Evolutionary conservation across 306 rosid species (phyloP), one percentile per base, ranked within the genome.

Genomic region (Herpetospermum pedunculosum): DNA sequence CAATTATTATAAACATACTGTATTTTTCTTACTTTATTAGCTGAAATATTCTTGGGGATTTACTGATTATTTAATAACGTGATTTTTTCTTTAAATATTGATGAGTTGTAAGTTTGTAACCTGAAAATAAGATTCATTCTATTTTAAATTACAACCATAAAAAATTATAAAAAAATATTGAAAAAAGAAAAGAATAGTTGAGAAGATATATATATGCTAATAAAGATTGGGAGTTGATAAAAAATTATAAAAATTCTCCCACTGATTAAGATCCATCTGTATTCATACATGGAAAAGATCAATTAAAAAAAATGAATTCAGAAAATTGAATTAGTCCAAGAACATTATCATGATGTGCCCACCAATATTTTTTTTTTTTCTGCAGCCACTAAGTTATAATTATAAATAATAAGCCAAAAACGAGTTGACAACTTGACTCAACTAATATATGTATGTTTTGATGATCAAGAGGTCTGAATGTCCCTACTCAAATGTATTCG

Each of bases 261-360:
- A 67, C 53, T 6, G 13, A 67, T 67, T 40, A 14, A 41, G 21
- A 67, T 13, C 46, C 49, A 64, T 38, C 49, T 64, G 32, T 21
- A 38, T 64, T 37, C 32, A 35, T 28, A 5, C 35, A 25, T 21
- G 34, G 18, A 21, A 40, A 40, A 13, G 30, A 23, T 5, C 18
- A 19, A 25, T 64, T 35, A 38, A 0, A 65, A 37, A 11, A 64
- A 2, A 62, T 62, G 44, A 15, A 34, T 19, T 64, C 6, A 64
- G 0, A 38, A 40, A 23, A 67, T 38, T 67, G 35, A 23, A 21
- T 41, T 67, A 67, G 52, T 67, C 73, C 12, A 37, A 64, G 10
- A 64, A 38, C 71, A 37, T 37, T 18, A 64, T 64, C 49, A 64
- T 64, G 71, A 64, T 64, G 16, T 46, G 38, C 37, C 71, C 49